Evolutionary conservation across 2,329 filamentous ascomycete species (phyloP).

Genomic region (Aspergillaceae sp.): DNA sequence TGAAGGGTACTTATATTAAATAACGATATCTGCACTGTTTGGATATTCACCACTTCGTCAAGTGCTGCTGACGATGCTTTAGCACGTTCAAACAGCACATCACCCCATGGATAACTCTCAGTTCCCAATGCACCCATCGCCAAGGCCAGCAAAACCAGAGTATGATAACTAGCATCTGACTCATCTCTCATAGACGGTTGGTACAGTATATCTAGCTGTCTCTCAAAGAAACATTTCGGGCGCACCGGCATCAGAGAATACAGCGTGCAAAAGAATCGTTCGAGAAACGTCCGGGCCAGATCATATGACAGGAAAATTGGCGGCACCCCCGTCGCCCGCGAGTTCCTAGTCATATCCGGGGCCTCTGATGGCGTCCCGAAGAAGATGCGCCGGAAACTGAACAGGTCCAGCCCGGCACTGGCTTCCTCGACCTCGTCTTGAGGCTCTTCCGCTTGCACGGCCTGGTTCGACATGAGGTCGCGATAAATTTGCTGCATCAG

Average conservation of each 20-base stretch:
- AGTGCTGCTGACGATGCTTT: slow-evolving; percentile 30
- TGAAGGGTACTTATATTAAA: slow-evolving; percentile 37
- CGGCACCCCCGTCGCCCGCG: slow-evolving; percentile 15
- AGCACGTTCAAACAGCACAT: slow-evolving; percentile 37
- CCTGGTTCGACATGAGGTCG: slow-evolving; percentile 19
- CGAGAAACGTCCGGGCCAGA: slow-evolving; percentile 30
- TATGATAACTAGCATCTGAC: slow-evolving; percentile 28
- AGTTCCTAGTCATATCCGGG: slow-evolving; percentile 18
- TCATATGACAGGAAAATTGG: slow-evolving; percentile 33
- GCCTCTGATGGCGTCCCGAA: slow-evolving; percentile 33
- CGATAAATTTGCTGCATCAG: slow-evolving; percentile 34
- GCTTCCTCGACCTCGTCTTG: slow-evolving; percentile 30
- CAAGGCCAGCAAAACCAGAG: slow-evolving; percentile 32
- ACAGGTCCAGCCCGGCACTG: slow-evolving; percentile 30
- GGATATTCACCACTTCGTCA: slow-evolving; percentile 40
- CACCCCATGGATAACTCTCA: slow-evolving; percentile 32
- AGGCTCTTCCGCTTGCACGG: slow-evolving; percentile 10
- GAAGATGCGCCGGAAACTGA: slow-evolving; percentile 31
- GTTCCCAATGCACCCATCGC: slow-evolving; percentile 32
- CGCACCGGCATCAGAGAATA: slow-evolving; percentile 33
- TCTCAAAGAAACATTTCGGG: slow-evolving; percentile 27
- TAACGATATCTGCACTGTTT: slow-evolving; percentile 36
- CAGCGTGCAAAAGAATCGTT: slow-evolving; percentile 35
- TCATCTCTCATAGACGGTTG: slow-evolving; percentile 19
- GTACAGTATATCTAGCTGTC: slow-evolving; percentile 30